Evolutionary conservation across 129 eudicot genomes (phyloP).

Genomic region (Helichrysum umbraculigerum): DNA sequence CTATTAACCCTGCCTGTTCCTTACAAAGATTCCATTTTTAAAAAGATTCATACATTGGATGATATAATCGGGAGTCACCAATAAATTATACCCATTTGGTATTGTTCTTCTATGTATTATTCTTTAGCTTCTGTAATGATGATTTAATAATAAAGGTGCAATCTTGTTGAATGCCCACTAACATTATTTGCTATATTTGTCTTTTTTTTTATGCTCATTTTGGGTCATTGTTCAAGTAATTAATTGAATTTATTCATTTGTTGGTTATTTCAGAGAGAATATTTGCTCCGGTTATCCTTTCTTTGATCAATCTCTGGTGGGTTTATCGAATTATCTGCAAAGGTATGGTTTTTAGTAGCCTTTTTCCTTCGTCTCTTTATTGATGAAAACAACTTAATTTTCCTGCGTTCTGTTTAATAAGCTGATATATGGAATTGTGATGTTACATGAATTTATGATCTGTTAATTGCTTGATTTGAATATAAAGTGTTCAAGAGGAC

Average conservation of each 20-base stretch:
- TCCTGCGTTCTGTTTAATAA: not conserved
- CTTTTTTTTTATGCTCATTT: slow-evolving; percentile 9
- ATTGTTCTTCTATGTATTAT: not conserved
- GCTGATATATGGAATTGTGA: not conserved
- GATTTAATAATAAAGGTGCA: slow-evolving; percentile 10
- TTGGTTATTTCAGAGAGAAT: slow-evolving; percentile 1
- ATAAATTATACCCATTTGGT: slow-evolving; percentile 36
- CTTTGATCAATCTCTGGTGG: slow-evolving; percentile 25
- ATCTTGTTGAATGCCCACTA: slow-evolving; percentile 1
- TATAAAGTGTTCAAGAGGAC: not conserved
- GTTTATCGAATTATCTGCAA: slow-evolving; percentile 26
- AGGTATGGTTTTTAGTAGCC: slow-evolving; percentile 28
- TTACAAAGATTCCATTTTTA: slow-evolving; percentile 20
- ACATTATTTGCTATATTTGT: slow-evolving; percentile 3
- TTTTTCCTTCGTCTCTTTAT: not conserved
- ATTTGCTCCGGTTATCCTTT: slow-evolving; percentile 5
- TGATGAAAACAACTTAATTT: not conserved
- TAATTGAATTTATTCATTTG: not conserved
- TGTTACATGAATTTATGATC: not conserved
- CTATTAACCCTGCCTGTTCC: slow-evolving; percentile 23
- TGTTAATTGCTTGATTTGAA: not conserved
- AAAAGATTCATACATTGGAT: slow-evolving; percentile 22
- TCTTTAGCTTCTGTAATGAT: slow-evolving; percentile 4
- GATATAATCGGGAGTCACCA: slow-evolving; percentile 16
- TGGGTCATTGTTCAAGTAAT: not conserved